These are phyloP conservation scores for Corylus heterophylla DNA, from an alignment of 306 rosid genomes.

Conservation along the genomic window DNA sequence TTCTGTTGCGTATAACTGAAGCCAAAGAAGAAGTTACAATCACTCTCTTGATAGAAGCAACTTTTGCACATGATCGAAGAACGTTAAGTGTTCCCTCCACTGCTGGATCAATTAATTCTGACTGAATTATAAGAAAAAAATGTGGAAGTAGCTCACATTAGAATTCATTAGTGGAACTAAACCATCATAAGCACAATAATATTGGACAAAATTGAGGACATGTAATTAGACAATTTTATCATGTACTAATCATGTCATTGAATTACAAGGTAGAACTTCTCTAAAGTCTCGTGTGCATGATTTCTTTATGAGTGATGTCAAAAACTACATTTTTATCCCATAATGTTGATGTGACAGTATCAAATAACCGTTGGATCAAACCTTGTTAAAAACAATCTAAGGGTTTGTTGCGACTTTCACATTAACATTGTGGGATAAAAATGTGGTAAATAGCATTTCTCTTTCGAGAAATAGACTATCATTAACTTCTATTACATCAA, in stretches of 20 bases:
- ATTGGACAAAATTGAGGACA: background rate
- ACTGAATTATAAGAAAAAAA: background rate
- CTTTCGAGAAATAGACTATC: too few relatives aligned
- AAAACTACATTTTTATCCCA: too few relatives aligned
- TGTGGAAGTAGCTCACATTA: background rate
- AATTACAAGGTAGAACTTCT: background rate
- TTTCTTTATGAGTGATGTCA: background rate
- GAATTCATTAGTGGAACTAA: background rate
- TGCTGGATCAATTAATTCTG: constrained; percentile 25
- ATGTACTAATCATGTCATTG: too few relatives aligned
- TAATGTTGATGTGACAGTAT: too few relatives aligned
- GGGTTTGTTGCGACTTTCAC: too few relatives aligned
- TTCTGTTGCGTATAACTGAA: background rate
- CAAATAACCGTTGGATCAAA: too few relatives aligned
- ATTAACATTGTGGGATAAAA: too few relatives aligned
- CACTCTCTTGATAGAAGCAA: constrained; percentile 21
- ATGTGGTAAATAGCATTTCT: too few relatives aligned
- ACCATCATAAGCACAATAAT: background rate
- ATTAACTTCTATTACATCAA: background rate
- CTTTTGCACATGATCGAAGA: constrained; percentile 25
- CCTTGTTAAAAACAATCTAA: too few relatives aligned
- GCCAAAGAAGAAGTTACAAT: constrained; percentile 33
- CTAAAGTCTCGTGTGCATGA: background rate
- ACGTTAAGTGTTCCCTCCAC: constrained; percentile 33
- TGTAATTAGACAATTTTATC: background rate